Conservation (phyloP, 2,329 filamentous ascomycete species). For the Aspergillus melleus region DNA sequence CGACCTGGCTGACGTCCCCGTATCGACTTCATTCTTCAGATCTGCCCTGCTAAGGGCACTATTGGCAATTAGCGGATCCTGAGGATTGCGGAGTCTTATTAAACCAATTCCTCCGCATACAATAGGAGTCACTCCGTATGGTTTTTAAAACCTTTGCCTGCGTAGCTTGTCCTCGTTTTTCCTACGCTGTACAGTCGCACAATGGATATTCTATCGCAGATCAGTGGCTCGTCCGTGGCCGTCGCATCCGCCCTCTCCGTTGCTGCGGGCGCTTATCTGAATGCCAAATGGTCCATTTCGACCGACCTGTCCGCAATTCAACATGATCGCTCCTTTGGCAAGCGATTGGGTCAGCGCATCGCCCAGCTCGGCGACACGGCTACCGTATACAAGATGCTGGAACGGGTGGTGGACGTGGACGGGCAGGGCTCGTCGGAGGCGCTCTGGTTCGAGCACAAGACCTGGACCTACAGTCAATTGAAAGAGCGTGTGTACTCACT, state of each 20-base stretch:
- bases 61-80: background rate
- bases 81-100: background rate
- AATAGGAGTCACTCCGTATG: background rate
- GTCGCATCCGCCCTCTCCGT: slow-evolving; percentile 37
- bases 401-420: slow-evolving; percentile 42
- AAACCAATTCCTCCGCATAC: background rate
- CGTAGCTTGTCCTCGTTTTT: too few species aligned
- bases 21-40: slow-evolving; percentile 9
- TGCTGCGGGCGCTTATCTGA: slow-evolving; percentile 43
- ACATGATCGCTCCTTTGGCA: slow-evolving; percentile 34
- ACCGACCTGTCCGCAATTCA: slow-evolving; percentile 40
- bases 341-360: slow-evolving; percentile 38
- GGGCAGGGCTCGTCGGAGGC: slow-evolving; percentile 40
- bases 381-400: slow-evolving; percentile 46
- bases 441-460: slow-evolving; percentile 51
- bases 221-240: slow-evolving; percentile 29
- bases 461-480: slow-evolving; percentile 49
- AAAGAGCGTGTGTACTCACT: slow-evolving; percentile 40
- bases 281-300: slow-evolving; percentile 45
- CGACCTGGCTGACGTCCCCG: slow-evolving; percentile 1
- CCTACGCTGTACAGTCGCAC: background rate
- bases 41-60: background rate
- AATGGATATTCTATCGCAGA: slow-evolving; percentile 33
- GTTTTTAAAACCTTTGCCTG: too few species aligned
- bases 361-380: slow-evolving; percentile 39